Conservation (phyloP, 306 rosid genomes). For the Quercus alba region DNA sequence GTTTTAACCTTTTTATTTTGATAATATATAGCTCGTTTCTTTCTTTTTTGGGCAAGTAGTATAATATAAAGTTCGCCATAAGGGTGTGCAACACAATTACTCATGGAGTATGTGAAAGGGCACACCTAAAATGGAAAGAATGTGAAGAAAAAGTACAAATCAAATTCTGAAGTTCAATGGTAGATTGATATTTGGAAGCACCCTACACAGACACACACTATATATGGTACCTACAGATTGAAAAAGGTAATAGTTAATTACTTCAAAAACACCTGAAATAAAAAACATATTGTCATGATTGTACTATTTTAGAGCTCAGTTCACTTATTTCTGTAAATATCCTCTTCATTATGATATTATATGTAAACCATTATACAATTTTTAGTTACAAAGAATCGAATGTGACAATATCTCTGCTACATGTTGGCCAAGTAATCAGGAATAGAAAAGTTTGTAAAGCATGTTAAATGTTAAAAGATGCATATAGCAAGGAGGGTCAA, state of each 20-base stretch:
- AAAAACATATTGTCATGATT: neutral
- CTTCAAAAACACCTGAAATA: neutral
- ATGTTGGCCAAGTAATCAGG: neutral
- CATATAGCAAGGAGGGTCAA: too few species aligned
- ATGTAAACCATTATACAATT: neutral
- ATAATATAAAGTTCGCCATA: too few species aligned
- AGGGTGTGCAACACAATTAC: too few species aligned
- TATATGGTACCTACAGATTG: neutral
- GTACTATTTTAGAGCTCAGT: neutral
- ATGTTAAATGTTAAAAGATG: neutral
- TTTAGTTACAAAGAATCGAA: neutral
- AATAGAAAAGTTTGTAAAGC: neutral
- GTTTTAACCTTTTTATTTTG: too few species aligned
- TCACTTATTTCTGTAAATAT: neutral
- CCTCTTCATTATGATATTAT: neutral
- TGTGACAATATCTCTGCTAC: neutral
- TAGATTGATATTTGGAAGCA: too few species aligned
- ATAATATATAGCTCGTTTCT: too few species aligned
- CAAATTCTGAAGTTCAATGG: too few species aligned
- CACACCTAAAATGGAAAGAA: too few species aligned
- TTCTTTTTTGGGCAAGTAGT: too few species aligned
- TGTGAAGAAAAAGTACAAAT: too few species aligned
- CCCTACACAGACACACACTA: neutral
- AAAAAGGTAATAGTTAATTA: neutral
- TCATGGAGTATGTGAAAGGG: too few species aligned